These are phyloP conservation scores for Naematelia encephala DNA, from an alignment of 768 basidiomycete species.

Conservation along the genomic window DNA sequence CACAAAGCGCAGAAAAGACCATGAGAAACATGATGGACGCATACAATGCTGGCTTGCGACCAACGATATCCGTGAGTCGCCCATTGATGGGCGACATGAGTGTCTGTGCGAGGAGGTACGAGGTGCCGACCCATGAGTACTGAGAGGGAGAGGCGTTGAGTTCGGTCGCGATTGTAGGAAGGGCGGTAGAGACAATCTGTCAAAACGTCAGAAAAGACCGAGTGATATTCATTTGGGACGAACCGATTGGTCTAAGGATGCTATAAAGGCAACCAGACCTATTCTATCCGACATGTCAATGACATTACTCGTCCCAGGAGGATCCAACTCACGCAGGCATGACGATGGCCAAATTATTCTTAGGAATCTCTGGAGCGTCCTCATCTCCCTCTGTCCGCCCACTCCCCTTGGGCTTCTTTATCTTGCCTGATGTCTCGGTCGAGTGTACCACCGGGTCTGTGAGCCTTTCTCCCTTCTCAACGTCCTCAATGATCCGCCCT, in stretches of 20 bases:
- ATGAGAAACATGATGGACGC: conserved; percentile 30
- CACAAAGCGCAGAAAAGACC: conserved; percentile 41
- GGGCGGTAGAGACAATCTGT: conserved; percentile 38
- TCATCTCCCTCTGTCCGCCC: conserved; percentile 27
- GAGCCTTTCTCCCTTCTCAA: neutral
- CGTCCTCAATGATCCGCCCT: neutral
- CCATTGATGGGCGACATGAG: conserved; percentile 45
- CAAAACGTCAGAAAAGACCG: conserved; percentile 18
- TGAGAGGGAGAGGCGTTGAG: conserved; percentile 40
- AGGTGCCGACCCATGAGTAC: conserved; percentile 46
- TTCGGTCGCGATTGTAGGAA: conserved; percentile 43
- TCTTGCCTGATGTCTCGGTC: neutral
- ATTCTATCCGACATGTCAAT: conserved; percentile 15
- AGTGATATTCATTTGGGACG: neutral
- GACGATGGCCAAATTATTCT: conserved; percentile 40
- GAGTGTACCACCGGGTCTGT: neutral
- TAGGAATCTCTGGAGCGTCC: conserved; percentile 26
- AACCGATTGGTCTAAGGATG: conserved; percentile 41
- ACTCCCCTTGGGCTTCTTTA: conserved; percentile 10
- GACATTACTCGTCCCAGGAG: neutral
- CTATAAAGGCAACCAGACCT: conserved; percentile 31
- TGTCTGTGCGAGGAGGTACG: conserved; percentile 41
- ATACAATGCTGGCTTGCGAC: conserved; percentile 41
- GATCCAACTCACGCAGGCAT: conserved; percentile 35
- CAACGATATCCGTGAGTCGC: conserved; percentile 46